Conservation (phyloP, 2,329 filamentous ascomycete genomes). For the Ciborinia camelliae region DNA sequence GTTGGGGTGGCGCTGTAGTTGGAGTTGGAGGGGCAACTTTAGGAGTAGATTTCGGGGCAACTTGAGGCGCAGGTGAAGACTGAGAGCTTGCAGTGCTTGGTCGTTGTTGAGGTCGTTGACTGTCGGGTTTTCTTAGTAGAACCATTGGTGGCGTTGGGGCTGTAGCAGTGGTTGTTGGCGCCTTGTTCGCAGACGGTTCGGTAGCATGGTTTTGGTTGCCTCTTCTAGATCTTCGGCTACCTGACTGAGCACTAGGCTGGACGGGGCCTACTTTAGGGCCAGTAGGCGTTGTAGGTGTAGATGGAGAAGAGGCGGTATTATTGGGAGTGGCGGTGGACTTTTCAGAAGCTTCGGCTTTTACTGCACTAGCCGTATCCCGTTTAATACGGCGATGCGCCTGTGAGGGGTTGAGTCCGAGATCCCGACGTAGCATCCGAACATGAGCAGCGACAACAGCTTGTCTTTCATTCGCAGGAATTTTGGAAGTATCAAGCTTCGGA, state of each 20-base stretch:
- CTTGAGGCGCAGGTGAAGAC: conserved; percentile 12
- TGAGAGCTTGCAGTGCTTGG: conserved; percentile 24
- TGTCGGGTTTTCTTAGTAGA: conserved; percentile 41
- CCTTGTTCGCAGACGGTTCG: conserved; percentile 28
- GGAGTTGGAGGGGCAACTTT: conserved; percentile 25
- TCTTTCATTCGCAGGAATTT: conserved; percentile 36
- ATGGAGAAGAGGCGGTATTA: conserved; percentile 15
- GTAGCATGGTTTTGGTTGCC: conserved; percentile 36
- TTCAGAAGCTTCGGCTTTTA: conserved; percentile 31
- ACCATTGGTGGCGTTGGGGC: conserved; percentile 37
- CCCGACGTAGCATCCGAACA: conserved; percentile 62
- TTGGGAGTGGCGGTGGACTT: conserved; percentile 20
- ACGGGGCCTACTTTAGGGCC: conserved; percentile 34
- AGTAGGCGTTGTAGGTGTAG: conserved; percentile 28
- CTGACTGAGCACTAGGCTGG: conserved; percentile 25
- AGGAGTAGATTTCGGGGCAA: conserved; percentile 29
- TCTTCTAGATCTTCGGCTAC: conserved; percentile 37
- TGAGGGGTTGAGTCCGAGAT: conserved; percentile 61
- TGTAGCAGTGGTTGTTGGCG: conserved; percentile 29
- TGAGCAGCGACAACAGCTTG: conserved; percentile 55
- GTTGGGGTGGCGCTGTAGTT: conserved; percentile 28
- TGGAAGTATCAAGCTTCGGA: conserved; percentile 55
- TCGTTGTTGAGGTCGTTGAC: conserved; percentile 24
- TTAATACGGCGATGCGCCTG: conserved; percentile 60
- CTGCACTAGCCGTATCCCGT: conserved; percentile 44